Evolutionary conservation across 2,329 filamentous ascomycete genomes (phyloP).

Genomic region (Claviceps quebecensis): DNA sequence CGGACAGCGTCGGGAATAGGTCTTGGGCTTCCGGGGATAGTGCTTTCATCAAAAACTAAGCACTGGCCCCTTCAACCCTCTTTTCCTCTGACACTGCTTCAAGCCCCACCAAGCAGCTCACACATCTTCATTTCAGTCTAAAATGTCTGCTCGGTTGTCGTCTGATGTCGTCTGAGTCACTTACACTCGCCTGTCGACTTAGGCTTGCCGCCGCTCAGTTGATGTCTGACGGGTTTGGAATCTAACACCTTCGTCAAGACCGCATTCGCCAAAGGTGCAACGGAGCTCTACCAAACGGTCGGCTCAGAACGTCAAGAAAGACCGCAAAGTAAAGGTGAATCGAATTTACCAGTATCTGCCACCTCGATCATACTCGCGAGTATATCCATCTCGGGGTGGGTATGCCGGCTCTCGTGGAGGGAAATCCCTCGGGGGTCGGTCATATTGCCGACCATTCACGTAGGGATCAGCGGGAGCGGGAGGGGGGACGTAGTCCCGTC

Average conservation of each 20-base stretch:
- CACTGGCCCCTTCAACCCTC: no score
- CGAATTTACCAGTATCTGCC: slow-evolving; percentile 35
- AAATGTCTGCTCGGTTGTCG: neutral
- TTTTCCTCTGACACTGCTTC: neutral
- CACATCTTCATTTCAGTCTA: neutral
- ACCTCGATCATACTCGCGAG: slow-evolving; percentile 36
- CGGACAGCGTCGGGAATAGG: neutral
- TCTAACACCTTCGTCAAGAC: slow-evolving; percentile 25
- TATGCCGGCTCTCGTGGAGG: slow-evolving; percentile 29
- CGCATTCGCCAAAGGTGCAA: slow-evolving; percentile 11
- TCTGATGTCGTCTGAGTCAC: neutral
- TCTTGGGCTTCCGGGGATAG: no score
- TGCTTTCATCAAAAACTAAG: no score
- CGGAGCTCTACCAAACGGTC: neutral
- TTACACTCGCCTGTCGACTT: neutral
- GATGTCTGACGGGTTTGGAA: slow-evolving; percentile 8
- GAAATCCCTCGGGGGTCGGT: slow-evolving; percentile 38
- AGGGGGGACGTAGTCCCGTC: slow-evolving; percentile 51
- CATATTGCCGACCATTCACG: slow-evolving; percentile 41
- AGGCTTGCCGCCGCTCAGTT: neutral
- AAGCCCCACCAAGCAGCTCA: neutral
- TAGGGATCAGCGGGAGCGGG: slow-evolving; percentile 52
- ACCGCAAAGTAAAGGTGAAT: slow-evolving; percentile 8
- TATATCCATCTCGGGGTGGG: slow-evolving; percentile 25
- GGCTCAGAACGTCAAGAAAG: neutral